Evolutionary conservation across 257 asterid species (phyloP), one percentile per base, ranked within the genome.

Genomic region (Solanum clarkiae): DNA sequence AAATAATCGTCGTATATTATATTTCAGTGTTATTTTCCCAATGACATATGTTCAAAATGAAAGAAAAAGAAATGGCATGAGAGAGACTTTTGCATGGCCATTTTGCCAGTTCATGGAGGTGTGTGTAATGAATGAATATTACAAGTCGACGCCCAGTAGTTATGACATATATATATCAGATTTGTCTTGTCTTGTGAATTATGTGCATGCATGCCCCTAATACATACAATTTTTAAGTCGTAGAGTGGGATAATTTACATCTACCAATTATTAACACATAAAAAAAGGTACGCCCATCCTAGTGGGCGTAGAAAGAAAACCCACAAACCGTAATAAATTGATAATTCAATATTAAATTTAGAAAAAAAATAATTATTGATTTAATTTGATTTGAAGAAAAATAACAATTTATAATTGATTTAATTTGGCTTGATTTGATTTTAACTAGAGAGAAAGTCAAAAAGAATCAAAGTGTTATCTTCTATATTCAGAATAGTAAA

Each of bases 51-150:
- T 5, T 22, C 42, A 75, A 47, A 47, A 13, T 47, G 20, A 53
- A 49, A 24, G 15, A 36, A 24, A 77, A 24, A 51, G 45, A 77
- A 74, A 15, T 51, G 45, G 17, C 85, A 13, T 85, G 93, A 93
- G 86, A 84, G 87, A 45, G 92, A 90, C 93, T 20, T 70, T 84
- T 89, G 89, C 88, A 84, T 83, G 91, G 87, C 85, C 51, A 86
- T 81, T 68, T 84, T 84, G 85, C 84, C 87, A 84, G 86, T 85
- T 80, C 87, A 26, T 77, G 42, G 82, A 51, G 14, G 45, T 14
- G 47, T 77, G 59, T 72, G 59, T 74, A 47, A 74, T 59, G 59
- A 59, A 45, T 84, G 89, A 93, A 90, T 86, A 88, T 80, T 86
- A 90, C 95, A 88, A 80, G 86, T 90, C 92, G 69, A 88, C 49